Evolutionary conservation across 208 protist species (phyloP), one percentile per base, ranked within the genome.

Genomic region (Leishmania tropica): DNA sequence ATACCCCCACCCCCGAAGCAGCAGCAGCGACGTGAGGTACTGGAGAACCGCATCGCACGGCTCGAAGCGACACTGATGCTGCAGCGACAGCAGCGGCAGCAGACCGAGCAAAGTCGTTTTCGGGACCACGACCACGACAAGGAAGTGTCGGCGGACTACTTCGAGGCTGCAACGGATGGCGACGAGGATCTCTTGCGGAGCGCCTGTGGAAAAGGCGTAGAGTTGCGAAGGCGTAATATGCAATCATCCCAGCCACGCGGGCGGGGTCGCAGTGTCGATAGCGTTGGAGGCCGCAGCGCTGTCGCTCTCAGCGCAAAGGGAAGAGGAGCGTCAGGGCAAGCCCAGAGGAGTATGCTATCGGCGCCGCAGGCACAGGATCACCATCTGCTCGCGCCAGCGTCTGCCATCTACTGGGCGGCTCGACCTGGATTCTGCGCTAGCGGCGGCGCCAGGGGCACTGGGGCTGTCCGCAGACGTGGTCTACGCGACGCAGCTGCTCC

Each of bases 1-100:
- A 78, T 10, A 72, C 2, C 31, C 67, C 21, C 21, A 72, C 67
- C 40, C 56, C 71, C 40, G 47, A 47, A 56, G 71, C 56, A n/a
- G 60, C 76, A 77, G n/a, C 75, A 56, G 71, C 75, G 67, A 40
- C 68, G 67, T 2, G 60, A 74, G 24, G 60, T 37, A 24, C 47
- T 81, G 45, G 31, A 85, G 58, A 48, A 62, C 19, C 81, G 81
- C 24, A 74, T 85, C 47, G 75, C n/a, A 21, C 28, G 37, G 5
- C 76, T 80, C 45, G 76, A 76, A 40, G 47, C 48, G 24, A 42
- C 45, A 24, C 19, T 76, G 31, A 17, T 53, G 21, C 40, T 68
- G 48, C 75, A 19, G 54, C 60, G 37, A 40, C 75, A 42, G 75
- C 75, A 56, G 42, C 75, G 28, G 58, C 75, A 71, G 3, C 51